These are phyloP conservation scores for Parietichytrium sp. DNA, from an alignment of 108 stramenopile species.

Conservation along the genomic window DNA sequence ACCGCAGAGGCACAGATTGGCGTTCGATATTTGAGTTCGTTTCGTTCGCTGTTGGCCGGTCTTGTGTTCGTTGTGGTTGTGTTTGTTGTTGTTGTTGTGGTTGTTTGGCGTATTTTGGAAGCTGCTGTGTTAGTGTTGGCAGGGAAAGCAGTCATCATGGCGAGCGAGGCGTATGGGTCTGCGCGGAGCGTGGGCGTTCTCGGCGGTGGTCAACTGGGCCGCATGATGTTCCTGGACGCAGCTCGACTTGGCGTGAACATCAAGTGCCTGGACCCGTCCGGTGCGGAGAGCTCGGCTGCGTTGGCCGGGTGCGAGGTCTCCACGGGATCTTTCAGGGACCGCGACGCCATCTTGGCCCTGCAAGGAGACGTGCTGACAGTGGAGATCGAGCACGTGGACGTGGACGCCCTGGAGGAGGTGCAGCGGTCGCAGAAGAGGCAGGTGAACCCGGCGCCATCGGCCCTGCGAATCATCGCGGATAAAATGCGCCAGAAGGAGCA, in stretches of 20 bases:
- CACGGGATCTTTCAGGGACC: constrained; percentile 79
- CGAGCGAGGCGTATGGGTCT: constrained; percentile 22
- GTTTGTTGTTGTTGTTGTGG: no score
- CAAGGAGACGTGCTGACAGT: constrained; percentile 86
- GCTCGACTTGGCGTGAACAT: constrained; percentile 83
- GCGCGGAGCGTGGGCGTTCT: constrained; percentile 78
- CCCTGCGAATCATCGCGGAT: constrained; percentile 87
- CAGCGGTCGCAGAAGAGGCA: constrained; percentile 76
- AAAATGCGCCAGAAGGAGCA: constrained; percentile 89
- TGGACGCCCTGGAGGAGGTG: constrained; percentile 72
- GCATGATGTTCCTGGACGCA: constrained; percentile 97
- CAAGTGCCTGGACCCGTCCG: constrained; percentile 78
- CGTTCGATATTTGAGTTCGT: no score
- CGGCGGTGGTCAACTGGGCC: constrained; percentile 97
- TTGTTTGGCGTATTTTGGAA: no score
- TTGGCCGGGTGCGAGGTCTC: constrained; percentile 59
- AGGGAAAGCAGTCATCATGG: no score
- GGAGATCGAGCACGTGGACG: constrained; percentile 97
- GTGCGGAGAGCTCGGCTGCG: constrained; percentile 69
- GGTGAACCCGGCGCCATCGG: constrained; percentile 81
- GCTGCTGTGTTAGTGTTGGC: no score
- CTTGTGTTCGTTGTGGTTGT: no score
- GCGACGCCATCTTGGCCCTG: constrained; percentile 68
- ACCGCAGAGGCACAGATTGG: no score
- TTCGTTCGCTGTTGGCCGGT: no score